phyloP scores from a whole-genome alignment of 345 rosid genomes.

The Adansonia digitata region DNA sequence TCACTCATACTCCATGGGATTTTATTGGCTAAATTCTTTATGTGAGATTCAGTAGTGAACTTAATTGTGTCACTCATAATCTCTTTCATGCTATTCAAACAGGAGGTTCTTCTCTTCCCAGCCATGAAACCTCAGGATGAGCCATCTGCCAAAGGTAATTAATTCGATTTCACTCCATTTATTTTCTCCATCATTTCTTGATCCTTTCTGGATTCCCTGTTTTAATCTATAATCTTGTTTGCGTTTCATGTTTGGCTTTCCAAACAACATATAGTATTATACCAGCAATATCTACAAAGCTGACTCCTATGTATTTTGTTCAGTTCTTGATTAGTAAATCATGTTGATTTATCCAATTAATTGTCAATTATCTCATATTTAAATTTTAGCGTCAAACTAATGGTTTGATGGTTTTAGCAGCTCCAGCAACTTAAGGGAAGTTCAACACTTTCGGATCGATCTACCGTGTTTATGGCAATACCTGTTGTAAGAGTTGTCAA shows the following conservation, averaged over 20 bases:
- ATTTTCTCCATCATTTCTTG: neutral
- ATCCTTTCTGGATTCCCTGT: neutral
- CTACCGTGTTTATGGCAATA: neutral
- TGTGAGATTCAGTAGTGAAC: neutral
- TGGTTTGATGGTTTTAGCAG: neutral
- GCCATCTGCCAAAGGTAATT: slow-evolving; percentile 48
- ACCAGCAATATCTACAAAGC: neutral
- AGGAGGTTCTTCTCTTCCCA: slow-evolving; percentile 98
- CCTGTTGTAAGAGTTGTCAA: neutral
- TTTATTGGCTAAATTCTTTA: neutral
- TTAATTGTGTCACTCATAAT: neutral
- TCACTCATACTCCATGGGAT: neutral
- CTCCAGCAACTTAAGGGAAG: neutral
- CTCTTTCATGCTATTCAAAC: slow-evolving; percentile 20
- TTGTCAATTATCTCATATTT: neutral
- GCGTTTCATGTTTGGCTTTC: neutral
- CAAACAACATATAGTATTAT: neutral
- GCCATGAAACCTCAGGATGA: slow-evolving; percentile 99
- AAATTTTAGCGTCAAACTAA: neutral
- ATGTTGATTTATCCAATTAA: neutral
- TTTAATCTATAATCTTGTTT: neutral
- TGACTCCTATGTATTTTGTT: neutral
- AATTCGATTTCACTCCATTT: neutral
- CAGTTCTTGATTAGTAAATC: neutral
- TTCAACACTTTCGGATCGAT: neutral